Percentiles rank a stretch among this genome's conserved stretches.
Evolutionary conservation across 495 filamentous ascomycete species (phyloP).

Genomic region (Penicillium lagena): DNA sequence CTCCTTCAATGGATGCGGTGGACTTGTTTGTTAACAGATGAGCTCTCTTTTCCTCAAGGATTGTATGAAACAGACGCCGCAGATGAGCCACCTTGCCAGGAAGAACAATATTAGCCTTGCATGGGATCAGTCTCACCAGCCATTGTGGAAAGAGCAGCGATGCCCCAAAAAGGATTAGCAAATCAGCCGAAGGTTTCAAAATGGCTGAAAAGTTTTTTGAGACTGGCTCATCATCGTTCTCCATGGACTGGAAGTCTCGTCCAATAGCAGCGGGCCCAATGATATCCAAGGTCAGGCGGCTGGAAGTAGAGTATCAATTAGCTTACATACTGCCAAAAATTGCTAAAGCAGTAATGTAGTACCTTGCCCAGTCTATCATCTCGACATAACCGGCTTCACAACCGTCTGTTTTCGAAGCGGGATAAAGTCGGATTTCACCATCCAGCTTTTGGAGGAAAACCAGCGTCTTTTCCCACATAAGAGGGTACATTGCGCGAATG

Average conservation of each 20-base stretch:
- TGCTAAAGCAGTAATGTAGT: too few relatives aligned
- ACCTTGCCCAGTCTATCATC: constrained; percentile 51
- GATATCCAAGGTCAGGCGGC: constrained; percentile 78
- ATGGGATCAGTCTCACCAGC: constrained; percentile 49
- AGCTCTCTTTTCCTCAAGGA: constrained; percentile 58
- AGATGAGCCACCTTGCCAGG: constrained; percentile 48
- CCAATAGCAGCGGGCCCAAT: constrained; percentile 80
- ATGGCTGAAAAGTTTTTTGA: constrained; percentile 58
- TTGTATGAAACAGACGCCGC: constrained; percentile 54
- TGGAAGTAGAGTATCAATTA: constrained; percentile 7
- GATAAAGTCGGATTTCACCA: constrained; percentile 29
- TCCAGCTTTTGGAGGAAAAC: constrained; percentile 31
- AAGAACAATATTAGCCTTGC: background rate
- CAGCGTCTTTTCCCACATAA: constrained; percentile 64
- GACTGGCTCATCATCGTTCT: constrained; percentile 58
- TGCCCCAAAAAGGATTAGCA: constrained; percentile 38
- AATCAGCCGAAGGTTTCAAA: constrained; percentile 41
- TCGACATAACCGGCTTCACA: constrained; percentile 51
- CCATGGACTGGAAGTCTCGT: constrained; percentile 67
- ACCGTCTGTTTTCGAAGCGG: constrained; percentile 30
- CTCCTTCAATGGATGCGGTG: constrained; percentile 50
- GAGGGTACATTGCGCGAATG: constrained; percentile 71
- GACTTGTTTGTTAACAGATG: constrained; percentile 46
- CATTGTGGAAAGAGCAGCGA: constrained; percentile 41
- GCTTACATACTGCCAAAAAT: too few relatives aligned